Base-by-base conservation (phyloP, 306 rosid species). In the Alnus rubra region DNA sequence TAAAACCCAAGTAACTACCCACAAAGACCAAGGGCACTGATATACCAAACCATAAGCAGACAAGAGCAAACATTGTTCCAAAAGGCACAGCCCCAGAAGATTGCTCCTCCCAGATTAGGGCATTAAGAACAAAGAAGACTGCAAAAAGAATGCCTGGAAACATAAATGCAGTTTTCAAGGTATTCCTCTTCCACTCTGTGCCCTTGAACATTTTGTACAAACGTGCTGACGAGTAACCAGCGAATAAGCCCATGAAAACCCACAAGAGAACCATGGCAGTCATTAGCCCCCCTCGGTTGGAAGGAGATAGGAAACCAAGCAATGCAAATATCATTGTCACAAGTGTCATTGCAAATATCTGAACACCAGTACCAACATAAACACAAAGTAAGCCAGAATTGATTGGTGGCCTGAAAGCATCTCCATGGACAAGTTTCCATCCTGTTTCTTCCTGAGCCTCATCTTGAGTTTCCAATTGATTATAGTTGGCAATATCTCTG, bases 401-500 rank as follows among this genome's bases (percentile, higher is more conserved):
- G 83, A 91, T 58, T 31, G 99, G 99, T 48, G 97, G 87, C 88
- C 99, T 84, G 83, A 96, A 93, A 68, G 88, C 94, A 81, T 96
- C 99, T 80, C 99, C 98, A 71, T 96, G 97, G 71, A 96, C 96
- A 87, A 96, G 99, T 69, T 96, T 96, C 99, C 99, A 96, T 82
- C 99, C 99, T 9, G 99, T 96, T 88, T 96, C 99, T 86, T 96
- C 99, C 77, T 96, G 99, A 78, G 99, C 99, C 87, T 96, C 99
- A 72, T 96, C 99, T 90, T 96, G 99, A 69, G 97, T 88, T 77
- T 93, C 99, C 82, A 96, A 90, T 82, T 96, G 99, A 86, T 96
- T 96, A 86, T 96, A 96, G 85, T 93, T 96, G 84, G 99, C 92
- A 79, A 96, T 96, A 81, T 96, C 99, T 90, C 90, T 89, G 89